Percentiles rank a stretch among this genome's conserved stretches.
Evolutionary conservation across 371 early-diverging fungal genomes (phyloP).

Genomic region (Circinella minor): DNA sequence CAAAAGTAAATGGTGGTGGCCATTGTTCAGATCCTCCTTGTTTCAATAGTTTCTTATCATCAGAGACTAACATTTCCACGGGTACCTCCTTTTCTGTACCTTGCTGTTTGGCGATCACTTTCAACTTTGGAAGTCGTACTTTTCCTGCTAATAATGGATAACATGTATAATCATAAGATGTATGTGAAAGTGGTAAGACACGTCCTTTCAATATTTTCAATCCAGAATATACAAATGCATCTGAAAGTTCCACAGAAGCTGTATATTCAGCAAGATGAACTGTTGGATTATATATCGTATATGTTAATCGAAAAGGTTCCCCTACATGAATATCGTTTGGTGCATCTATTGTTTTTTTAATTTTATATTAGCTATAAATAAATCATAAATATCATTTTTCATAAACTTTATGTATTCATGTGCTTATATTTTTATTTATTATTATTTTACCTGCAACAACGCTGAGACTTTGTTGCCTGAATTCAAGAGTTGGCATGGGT

Average conservation of each 20-base stretch:
- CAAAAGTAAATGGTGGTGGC: conserved; percentile 26
- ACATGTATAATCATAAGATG: conserved; percentile 43
- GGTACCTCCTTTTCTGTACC: conserved; percentile 45
- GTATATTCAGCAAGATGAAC: conserved; percentile 58
- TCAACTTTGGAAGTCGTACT: conserved; percentile 56
- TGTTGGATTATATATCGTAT: conserved; percentile 69
- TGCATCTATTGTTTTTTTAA: conserved; percentile 24
- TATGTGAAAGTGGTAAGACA: conserved; percentile 58
- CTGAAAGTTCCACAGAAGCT: conserved; percentile 67
- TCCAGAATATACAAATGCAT: conserved; percentile 77
- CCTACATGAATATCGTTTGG: conserved; percentile 62
- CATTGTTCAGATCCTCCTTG: conserved; percentile 19
- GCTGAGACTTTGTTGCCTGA: conserved; percentile 32
- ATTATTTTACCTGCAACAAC: conserved; percentile 43
- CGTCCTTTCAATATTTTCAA: conserved; percentile 62
- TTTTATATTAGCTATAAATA: not conserved
- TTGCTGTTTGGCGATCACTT: conserved; percentile 45
- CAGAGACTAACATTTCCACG: conserved; percentile 33
- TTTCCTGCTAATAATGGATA: conserved; percentile 57
- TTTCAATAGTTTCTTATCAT: conserved; percentile 31
- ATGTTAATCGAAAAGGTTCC: conserved; percentile 63
- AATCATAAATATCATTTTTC: not conserved
- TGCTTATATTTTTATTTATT: not conserved
- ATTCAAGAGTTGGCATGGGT: conserved; percentile 34
- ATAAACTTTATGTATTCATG: too few relatives aligned